These are phyloP conservation scores for Pyronema omphalodes DNA, from an alignment of 495 filamentous ascomycete genomes.

Conservation along the genomic window DNA sequence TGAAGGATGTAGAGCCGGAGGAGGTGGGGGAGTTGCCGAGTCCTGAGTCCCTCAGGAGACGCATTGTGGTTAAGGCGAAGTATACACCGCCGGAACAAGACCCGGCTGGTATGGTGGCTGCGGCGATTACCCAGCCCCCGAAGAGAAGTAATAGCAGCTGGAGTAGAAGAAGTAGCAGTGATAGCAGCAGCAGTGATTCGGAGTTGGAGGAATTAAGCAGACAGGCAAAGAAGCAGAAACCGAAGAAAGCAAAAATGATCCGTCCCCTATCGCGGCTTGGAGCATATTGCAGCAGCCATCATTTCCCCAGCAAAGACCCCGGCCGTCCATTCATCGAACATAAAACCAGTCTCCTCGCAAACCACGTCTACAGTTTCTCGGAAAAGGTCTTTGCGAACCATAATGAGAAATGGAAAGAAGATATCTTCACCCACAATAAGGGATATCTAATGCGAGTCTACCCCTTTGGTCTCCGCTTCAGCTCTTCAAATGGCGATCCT, in stretches of 20 bases:
- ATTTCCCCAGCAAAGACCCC: slow-evolving; percentile 36
- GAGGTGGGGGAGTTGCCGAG: slow-evolving; percentile 41
- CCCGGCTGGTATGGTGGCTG: neutral
- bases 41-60: slow-evolving; percentile 45
- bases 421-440: slow-evolving; percentile 69
- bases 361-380: slow-evolving; percentile 73
- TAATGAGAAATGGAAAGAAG: slow-evolving; percentile 38
- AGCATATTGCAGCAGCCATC: slow-evolving; percentile 63
- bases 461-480: slow-evolving; percentile 62
- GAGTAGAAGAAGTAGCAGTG: neutral
- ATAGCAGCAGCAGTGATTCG: slow-evolving; percentile 2
- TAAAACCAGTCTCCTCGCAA: slow-evolving; percentile 48
- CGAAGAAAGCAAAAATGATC: slow-evolving; percentile 51
- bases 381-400: slow-evolving; percentile 59
- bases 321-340: slow-evolving; percentile 27
- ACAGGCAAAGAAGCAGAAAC: slow-evolving; percentile 17
- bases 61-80: slow-evolving; percentile 61
- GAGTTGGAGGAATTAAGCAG: slow-evolving; percentile 16
- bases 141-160: too few species aligned
- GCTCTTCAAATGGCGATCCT: slow-evolving; percentile 73
- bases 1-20: slow-evolving; percentile 35
- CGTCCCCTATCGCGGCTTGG: slow-evolving; percentile 54
- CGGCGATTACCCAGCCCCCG: neutral
- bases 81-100: slow-evolving; percentile 12
- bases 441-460: slow-evolving; percentile 74